Percentiles rank a stretch among this genome's conserved stretches.
Conservation (phyloP, 805 yeast species). For the Lipomyces yamanashiensis region DNA sequence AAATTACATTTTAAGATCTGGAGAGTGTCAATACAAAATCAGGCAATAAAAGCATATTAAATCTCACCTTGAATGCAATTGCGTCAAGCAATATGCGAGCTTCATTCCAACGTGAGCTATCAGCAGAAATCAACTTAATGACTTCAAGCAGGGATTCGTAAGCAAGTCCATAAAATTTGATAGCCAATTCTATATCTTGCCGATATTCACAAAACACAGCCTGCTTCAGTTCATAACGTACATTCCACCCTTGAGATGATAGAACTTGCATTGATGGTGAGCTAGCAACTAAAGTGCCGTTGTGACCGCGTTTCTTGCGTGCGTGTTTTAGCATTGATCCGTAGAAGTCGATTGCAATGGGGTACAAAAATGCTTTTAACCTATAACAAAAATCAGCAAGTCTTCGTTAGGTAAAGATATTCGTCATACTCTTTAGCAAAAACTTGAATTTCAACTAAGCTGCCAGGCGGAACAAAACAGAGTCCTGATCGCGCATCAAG, state of each 20-base stretch:
- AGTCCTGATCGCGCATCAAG: constrained; percentile 54
- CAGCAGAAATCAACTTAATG: constrained; percentile 43
- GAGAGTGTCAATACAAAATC: neutral
- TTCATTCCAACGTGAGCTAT: constrained; percentile 49
- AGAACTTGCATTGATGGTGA: constrained; percentile 38
- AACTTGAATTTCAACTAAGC: constrained; percentile 49
- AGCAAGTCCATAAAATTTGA: constrained; percentile 57
- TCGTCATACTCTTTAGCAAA: constrained; percentile 47
- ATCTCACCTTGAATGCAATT: constrained; percentile 52
- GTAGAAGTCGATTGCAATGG: constrained; percentile 54
- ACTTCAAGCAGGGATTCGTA: constrained; percentile 56
- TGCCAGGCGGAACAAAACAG: constrained; percentile 50
- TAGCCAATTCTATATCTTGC: constrained; percentile 54
- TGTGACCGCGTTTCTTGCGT: constrained; percentile 47
- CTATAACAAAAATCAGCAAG: constrained; percentile 6
- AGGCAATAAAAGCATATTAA: neutral
- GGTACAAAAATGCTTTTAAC: constrained; percentile 49
- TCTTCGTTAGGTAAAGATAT: neutral
- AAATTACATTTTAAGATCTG: constrained; percentile 64
- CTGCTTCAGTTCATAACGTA: constrained; percentile 57
- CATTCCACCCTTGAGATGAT: constrained; percentile 51
- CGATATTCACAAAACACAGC: constrained; percentile 58
- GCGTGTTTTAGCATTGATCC: constrained; percentile 49
- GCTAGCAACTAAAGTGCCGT: constrained; percentile 19
- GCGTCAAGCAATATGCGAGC: constrained; percentile 61